A percentile compares a stretch with the other conserved stretches of the same genome.
Evolutionary conservation across 2,329 filamentous ascomycete species (phyloP).

Genomic region (Allantophomopsis lycopodina): DNA sequence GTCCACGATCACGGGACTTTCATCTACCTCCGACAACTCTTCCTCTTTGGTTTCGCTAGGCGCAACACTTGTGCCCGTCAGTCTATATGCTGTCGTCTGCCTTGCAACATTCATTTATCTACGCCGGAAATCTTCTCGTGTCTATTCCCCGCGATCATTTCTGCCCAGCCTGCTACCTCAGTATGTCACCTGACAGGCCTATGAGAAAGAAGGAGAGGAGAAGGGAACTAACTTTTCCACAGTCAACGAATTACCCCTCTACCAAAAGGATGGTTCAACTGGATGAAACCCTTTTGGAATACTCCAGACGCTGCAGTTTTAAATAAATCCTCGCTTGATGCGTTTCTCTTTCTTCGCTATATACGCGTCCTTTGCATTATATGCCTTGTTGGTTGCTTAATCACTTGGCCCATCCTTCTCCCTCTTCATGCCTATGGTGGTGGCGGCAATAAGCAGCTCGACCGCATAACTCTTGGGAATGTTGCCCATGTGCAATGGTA

Average conservation of each 20-base stretch:
- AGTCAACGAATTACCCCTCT: conserved; percentile 18
- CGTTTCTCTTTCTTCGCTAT: conserved; percentile 51
- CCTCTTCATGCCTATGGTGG: conserved; percentile 51
- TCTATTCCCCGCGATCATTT: conserved; percentile 41
- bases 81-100: conserved; percentile 32
- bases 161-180: conserved; percentile 31
- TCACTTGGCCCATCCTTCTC: conserved; percentile 53
- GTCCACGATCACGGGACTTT: conserved; percentile 20
- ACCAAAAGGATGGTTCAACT: conserved; percentile 20
- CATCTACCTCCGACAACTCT: conserved; percentile 22
- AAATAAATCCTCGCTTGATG: conserved; percentile 52
- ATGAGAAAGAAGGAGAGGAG: no score
- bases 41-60: conserved; percentile 27
- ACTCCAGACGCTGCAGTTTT: conserved; percentile 28
- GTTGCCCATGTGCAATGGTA: conserved; percentile 33
- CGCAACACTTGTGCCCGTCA: conserved; percentile 37
- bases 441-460: conserved; percentile 35
- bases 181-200: conserved; percentile 20
- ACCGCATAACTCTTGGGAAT: conserved; percentile 47
- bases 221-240: no score
- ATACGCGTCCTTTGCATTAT: conserved; percentile 46
- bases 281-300: conserved; percentile 18
- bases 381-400: conserved; percentile 43
- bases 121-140: conserved; percentile 32
- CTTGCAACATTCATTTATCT: conserved; percentile 35